Base-by-base conservation (phyloP, 176 grass and related monocot genomes). In the Rhynchospora breviuscula region DNA sequence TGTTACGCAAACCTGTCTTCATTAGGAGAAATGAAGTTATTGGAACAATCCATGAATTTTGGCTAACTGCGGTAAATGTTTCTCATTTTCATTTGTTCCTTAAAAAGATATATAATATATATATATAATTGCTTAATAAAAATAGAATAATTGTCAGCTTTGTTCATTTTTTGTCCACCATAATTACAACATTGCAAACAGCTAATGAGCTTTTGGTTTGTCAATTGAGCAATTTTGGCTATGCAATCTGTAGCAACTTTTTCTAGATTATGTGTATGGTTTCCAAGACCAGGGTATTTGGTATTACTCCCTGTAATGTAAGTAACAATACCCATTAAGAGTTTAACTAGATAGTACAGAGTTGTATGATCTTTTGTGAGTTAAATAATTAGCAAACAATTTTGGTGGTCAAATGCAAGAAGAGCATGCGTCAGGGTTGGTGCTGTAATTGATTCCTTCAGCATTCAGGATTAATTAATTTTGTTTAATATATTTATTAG, bases 1-100 rank as follows among this genome's bases (percentile, higher is more conserved):
- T 95, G 85, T 80, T 95, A 49, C 92, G 93, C 29, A 92, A 89
- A 92, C 97, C 97, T 85, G 91, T 95, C 59, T 95, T 93, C 67
- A 57, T 84, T 73, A 90, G 82, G 65, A 85, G 97, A 76, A 87
- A 89, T 77, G 97, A 93, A 43, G 84, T 99, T 83, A 99, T 99
- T 84, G 83, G 89, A 85, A 86, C 93, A 51, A 99, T 99, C 66
- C 89, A 87, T 0, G 93, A 93, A 62, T 99, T 99, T 48, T 99
- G 97, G 97, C 84, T 93, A 77, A 92, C 91, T 88, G 97, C 89
- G 79, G 97, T 99, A 83, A 6, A 86, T 85, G 82, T 5, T 25
- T 61, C 63, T 68, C 57, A 70, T 15, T 23, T 6, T 74, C 75
- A 43, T 70, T n/a, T 49, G 69, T 67, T 35, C 46, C 54, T 48